Conservation (phyloP, 495 filamentous ascomycete genomes). For the Bacidia gigantensis region DNA sequence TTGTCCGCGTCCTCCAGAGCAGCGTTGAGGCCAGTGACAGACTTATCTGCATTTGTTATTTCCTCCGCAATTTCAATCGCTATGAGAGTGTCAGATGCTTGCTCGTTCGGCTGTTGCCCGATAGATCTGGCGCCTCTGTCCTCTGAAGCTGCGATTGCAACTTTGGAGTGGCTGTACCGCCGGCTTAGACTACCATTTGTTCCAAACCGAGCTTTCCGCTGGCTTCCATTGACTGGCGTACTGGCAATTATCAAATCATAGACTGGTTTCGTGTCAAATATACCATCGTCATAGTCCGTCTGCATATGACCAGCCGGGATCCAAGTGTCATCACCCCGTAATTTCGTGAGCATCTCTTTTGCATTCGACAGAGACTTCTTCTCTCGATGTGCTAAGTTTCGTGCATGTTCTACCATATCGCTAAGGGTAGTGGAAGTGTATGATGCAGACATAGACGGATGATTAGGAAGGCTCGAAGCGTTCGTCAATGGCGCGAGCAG, state of each 20-base stretch:
- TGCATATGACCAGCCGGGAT: constrained; percentile 54
- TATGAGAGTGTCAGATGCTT: too few relatives aligned
- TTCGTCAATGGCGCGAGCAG: constrained; percentile 77
- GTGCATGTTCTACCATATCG: constrained; percentile 56
- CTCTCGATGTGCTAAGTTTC: constrained; percentile 63
- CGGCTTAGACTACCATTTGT: background rate
- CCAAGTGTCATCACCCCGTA: constrained; percentile 71
- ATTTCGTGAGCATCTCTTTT: constrained; percentile 60
- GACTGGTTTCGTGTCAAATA: constrained; percentile 14
- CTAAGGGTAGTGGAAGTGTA: constrained; percentile 73
- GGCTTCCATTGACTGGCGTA: background rate
- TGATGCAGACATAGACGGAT: constrained; percentile 70
- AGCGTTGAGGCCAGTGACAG: background rate
- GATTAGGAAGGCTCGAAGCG: constrained; percentile 67
- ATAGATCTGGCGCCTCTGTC: too few relatives aligned
- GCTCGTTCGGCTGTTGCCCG: too few relatives aligned
- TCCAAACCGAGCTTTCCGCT: background rate
- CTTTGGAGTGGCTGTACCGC: background rate
- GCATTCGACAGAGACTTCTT: constrained; percentile 58
- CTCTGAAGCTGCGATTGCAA: background rate
- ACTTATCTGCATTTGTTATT: too few relatives aligned
- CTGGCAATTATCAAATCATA: constrained; percentile 7
- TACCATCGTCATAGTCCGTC: constrained; percentile 35
- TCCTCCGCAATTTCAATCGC: too few relatives aligned
- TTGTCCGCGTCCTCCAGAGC: background rate